phyloP scores from a whole-genome alignment of 768 basidiomycete genomes.

The Lactarius hatsudake region DNA sequence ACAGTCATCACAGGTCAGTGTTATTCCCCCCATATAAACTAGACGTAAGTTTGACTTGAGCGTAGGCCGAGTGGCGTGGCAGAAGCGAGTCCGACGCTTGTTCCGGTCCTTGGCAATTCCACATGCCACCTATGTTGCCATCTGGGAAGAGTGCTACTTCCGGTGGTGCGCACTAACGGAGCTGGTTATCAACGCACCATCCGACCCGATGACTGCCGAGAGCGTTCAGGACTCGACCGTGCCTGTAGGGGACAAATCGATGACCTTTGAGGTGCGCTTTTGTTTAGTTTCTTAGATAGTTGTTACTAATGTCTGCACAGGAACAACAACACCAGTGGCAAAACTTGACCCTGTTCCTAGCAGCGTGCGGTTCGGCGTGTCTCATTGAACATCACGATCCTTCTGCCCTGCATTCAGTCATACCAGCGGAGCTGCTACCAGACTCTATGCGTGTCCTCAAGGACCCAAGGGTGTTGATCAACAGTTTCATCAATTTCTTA shows the following conservation, averaged over 20 bases:
- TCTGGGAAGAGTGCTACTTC: conserved; percentile 82
- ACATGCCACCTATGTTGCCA: conserved; percentile 65
- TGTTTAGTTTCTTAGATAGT: not conserved
- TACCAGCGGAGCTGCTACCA: conserved; percentile 60
- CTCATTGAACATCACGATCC: conserved; percentile 51
- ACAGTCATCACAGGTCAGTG: conserved; percentile 61
- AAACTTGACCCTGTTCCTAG: conserved; percentile 75
- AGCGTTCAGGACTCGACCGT: conserved; percentile 33
- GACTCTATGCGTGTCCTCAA: conserved; percentile 66
- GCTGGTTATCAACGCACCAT: conserved; percentile 43
- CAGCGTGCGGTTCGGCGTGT: conserved; percentile 68
- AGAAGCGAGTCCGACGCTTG: conserved; percentile 75
- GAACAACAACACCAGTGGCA: conserved; percentile 82
- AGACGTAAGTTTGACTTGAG: not conserved
- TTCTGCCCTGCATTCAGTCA: conserved; percentile 48
- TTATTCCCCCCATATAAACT: not conserved
- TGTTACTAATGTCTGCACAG: conserved; percentile 37
- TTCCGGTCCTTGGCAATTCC: conserved; percentile 62
- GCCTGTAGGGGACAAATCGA: conserved; percentile 37
- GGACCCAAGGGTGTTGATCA: conserved; percentile 56
- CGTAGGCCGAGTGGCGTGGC: conserved; percentile 71
- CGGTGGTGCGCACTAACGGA: conserved; percentile 69
- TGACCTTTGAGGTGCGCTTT: conserved; percentile 39
- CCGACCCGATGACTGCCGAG: conserved; percentile 33
- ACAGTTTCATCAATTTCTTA: conserved; percentile 63